Conservation (phyloP, 2,329 filamentous ascomycete genomes). For the Colletotrichum filicis region DNA sequence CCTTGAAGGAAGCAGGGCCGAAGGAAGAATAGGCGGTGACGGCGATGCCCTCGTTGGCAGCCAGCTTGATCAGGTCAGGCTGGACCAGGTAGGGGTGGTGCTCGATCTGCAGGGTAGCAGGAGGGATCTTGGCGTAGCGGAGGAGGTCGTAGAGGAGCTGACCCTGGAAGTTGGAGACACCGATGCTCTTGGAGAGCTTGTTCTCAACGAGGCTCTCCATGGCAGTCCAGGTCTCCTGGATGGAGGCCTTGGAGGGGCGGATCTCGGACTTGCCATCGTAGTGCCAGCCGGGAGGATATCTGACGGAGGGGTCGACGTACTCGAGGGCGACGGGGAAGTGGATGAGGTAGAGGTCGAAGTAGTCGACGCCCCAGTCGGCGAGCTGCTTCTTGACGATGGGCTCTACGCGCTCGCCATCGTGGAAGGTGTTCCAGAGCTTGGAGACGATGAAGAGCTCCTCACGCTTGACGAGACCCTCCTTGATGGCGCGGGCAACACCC, state of each 20-base stretch:
- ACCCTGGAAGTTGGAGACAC: constrained; percentile 85
- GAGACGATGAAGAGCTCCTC: constrained; percentile 92
- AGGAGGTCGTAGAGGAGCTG: constrained; percentile 83
- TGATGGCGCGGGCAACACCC: constrained; percentile 82
- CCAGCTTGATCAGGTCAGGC: constrained; percentile 74
- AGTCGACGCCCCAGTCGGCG: constrained; percentile 85
- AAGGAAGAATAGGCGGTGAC: constrained; percentile 89
- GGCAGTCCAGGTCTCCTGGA: constrained; percentile 85
- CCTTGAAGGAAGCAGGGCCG: constrained; percentile 81
- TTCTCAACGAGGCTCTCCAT: constrained; percentile 80
- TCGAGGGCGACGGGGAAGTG: constrained; percentile 91
- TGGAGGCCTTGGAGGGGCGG: constrained; percentile 73
- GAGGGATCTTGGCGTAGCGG: constrained; percentile 78
- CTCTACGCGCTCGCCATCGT: constrained; percentile 81
- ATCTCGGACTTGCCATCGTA: constrained; percentile 72
- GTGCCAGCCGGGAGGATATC: constrained; percentile 84
- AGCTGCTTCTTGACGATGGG: constrained; percentile 82
- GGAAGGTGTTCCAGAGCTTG: constrained; percentile 95
- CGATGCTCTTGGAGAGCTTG: constrained; percentile 78
- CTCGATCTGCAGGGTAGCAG: constrained; percentile 87
- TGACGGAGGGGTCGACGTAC: constrained; percentile 82
- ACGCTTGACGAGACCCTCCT: constrained; percentile 83
- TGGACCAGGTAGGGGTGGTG: constrained; percentile 91
- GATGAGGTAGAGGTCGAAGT: constrained; percentile 90
- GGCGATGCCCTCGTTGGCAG: constrained; percentile 75